Evolutionary conservation across 2,329 filamentous ascomycete genomes (phyloP), one percentile per base, ranked within the genome.

Genomic region (Chaetomium globosum): DNA sequence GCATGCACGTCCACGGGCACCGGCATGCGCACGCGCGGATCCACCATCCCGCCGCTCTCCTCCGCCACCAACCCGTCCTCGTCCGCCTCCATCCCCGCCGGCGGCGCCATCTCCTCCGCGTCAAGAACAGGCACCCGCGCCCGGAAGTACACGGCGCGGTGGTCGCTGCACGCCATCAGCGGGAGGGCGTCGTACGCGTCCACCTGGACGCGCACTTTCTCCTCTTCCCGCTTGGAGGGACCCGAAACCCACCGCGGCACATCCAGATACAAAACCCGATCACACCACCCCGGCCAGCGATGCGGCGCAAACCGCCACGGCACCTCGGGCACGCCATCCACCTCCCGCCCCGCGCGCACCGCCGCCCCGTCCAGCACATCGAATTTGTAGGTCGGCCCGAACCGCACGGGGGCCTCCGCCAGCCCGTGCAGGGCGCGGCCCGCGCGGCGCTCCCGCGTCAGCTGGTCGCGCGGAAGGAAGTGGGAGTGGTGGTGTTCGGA

Each of bases 381-480:
- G 75, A 95, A 96, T 77, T 99, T 99, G 82, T 99, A 99, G 0
- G 95, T 97, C 0, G 95, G 95, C 1, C 93, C 90, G 73, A 98
- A 99, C 4, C 77, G 77, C 65, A 98, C 87, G 0, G 84, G 80
- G 0, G 88, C 85, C 78, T 99, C 95, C 10, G 80, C 79, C 39
- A 99, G 80, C 4, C 91, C 89, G 68, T 98, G 93, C 28, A 96
- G 80, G 2, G 91, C 92, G 19, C 87, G 84, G 0, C 88, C 87
- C 0, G 87, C 87, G 4, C 77, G 77, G 60, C 86, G 86, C 77
- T 98, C 93, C 56, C 85, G 82, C 2, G 80, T 88, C 26, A 98
- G 83, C 78, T 99, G 95, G 76, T 99, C 95, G 2, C 86, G 80
- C 33, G 83, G 77, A 48, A 97, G 82, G 65, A 96, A 88, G 23